Percentiles rank a stretch among this genome's conserved stretches.
Conservation (phyloP, 208 protist species). For the Crithidia sp. region DNA sequence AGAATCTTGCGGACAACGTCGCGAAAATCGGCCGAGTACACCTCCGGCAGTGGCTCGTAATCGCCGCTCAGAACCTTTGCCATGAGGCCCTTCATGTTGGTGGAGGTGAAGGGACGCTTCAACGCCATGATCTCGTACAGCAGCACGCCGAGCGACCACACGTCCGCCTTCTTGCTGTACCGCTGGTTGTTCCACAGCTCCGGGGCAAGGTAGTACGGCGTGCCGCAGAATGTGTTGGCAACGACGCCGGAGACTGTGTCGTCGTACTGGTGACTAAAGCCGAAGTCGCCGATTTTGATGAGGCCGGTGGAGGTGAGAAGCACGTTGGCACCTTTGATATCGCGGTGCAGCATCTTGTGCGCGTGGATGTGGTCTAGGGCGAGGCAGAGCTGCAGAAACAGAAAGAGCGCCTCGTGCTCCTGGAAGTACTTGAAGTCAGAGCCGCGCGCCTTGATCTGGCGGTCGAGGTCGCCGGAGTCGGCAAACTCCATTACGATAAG, state of each 20-base stretch:
- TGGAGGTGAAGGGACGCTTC: constrained; percentile 79
- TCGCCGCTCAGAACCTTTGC: constrained; percentile 72
- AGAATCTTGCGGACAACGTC: constrained; percentile 74
- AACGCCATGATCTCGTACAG: constrained; percentile 85
- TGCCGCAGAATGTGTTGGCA: constrained; percentile 82
- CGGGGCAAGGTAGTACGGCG: constrained; percentile 86
- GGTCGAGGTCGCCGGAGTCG: constrained; percentile 85
- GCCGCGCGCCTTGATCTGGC: constrained; percentile 75
- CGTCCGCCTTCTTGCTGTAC: constrained; percentile 89
- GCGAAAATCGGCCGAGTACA: constrained; percentile 64
- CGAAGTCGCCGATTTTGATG: constrained; percentile 93
- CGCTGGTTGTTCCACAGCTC: constrained; percentile 91
- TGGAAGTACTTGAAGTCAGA: constrained; percentile 73
- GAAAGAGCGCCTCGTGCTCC: constrained; percentile 86
- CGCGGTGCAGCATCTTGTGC: constrained; percentile 91
- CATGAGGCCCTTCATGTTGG: constrained; percentile 87
- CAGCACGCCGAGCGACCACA: constrained; percentile 81
- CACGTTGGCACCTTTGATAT: constrained; percentile 92
- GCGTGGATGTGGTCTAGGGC: constrained; percentile 89
- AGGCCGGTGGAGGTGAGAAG: constrained; percentile 86
- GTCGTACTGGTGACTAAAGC: constrained; percentile 90
- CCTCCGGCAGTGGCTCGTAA: constrained; percentile 68
- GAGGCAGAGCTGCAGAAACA: constrained; percentile 88
- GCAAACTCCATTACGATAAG: constrained; percentile 92
- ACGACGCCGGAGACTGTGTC: constrained; percentile 89